Evolutionary conservation across 2,329 filamentous ascomycete species (phyloP), one percentile per base, ranked within the genome.

Genomic region (Colletotrichum destructivum): DNA sequence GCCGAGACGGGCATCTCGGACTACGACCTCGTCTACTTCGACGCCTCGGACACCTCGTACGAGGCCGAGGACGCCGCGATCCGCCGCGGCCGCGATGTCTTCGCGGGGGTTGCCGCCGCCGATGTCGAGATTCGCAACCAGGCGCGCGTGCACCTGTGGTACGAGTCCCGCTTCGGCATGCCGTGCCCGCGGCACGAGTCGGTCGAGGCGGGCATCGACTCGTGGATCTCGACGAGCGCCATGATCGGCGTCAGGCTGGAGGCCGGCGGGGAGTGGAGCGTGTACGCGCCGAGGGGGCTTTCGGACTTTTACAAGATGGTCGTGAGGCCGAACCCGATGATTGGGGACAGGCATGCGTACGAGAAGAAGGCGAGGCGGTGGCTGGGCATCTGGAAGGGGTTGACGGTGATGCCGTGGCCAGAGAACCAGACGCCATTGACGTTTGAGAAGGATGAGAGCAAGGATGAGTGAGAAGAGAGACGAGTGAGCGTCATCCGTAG

Each of bases 121-220:
- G 77, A 81, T 35, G 77, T 83, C 1, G 81, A 83, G 69, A 82
- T 83, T 16, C 78, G 81, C 16, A 83, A 83, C 49, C 81, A 83
- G 62, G 81, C 81, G 2, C 77, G 81, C 11, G 81, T 83, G 13
- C 81, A 83, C 52, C 72, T 83, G 0, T 83, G 81, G 81, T 83
- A 82, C 23, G 74, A 74, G 60, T 51, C 76, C 42, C 81, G 79
- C 49, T 80, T 79, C 16, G 79, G 81, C 6, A 69, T 73, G 0
- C 73, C 76, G 1, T 82, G 80, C 35, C 74, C 81, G 0, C 74
- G 73, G 13, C 80, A 82, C 16, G 52, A 51, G 13, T 80, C 78
- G 0, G 75, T 76, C 0, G 81, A 83, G 42, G 77, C 75, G 0
- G 80, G 79, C 0, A 83, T 83, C 57, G 75, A 77, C 23, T 73